These are phyloP conservation scores for Shiraia sp. DNA, from an alignment of 2,329 filamentous ascomycete genomes.

Conservation along the genomic window DNA sequence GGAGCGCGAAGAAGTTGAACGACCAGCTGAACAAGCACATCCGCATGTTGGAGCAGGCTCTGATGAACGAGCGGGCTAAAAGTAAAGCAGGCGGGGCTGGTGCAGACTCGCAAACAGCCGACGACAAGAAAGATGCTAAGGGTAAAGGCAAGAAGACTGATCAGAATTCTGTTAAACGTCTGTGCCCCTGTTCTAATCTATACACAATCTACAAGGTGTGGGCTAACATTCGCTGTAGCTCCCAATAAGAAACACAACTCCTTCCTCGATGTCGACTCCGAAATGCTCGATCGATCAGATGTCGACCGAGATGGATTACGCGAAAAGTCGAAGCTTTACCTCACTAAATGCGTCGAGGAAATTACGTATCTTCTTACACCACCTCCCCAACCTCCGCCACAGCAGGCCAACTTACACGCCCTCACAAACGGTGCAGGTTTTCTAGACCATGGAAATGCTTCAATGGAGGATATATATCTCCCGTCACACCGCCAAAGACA, in stretches of 20 bases:
- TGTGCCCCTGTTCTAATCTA: constrained; percentile 6
- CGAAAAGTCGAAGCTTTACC: constrained; percentile 65
- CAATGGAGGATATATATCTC: constrained; percentile 63
- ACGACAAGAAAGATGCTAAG: constrained; percentile 44
- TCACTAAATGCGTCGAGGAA: constrained; percentile 69
- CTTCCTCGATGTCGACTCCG: constrained; percentile 55
- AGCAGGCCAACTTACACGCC: constrained; percentile 48
- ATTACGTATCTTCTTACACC: constrained; percentile 70
- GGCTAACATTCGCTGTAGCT: constrained; percentile 43
- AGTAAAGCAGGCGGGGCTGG: constrained; percentile 58
- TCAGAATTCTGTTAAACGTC: constrained; percentile 32
- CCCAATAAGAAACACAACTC: constrained; percentile 54
- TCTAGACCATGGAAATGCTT: constrained; percentile 55
- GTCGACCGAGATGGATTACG: constrained; percentile 61
- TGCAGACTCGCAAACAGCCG: constrained; percentile 54
- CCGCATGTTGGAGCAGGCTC: constrained; percentile 81
- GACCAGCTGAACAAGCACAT: constrained; percentile 91
- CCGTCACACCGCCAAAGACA: constrained; percentile 61
- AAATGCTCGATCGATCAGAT: constrained; percentile 49
- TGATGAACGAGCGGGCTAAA: constrained; percentile 80
- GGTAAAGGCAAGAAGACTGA: constrained; percentile 41
- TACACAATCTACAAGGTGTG: background rate
- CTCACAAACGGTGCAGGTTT: constrained; percentile 46
- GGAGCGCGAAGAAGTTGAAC: constrained; percentile 84
- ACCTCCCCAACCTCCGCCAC: constrained; percentile 63